phyloP scores from a whole-genome alignment of 192 early-diverging fungal genomes.

The Lunasporangiospora selenospora region DNA sequence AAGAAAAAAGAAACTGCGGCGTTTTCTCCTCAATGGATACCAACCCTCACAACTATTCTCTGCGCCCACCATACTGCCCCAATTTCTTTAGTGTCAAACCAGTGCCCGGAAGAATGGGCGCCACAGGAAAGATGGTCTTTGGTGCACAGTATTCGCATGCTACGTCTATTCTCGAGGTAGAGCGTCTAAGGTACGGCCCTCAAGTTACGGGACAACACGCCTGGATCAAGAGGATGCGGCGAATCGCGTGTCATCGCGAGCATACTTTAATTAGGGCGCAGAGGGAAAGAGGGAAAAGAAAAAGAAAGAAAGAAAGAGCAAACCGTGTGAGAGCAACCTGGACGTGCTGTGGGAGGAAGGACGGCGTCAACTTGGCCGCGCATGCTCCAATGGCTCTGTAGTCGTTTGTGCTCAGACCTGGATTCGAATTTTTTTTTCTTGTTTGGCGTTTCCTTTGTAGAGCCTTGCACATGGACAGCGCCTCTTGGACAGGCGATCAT shows the following conservation, averaged over 20 bases:
- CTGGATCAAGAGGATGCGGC: not conserved
- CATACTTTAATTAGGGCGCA: not conserved
- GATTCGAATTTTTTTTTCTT: too few relatives aligned
- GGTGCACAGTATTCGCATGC: conserved; percentile 58
- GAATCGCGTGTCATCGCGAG: not conserved
- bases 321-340: not conserved
- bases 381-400: too few relatives aligned
- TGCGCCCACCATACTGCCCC: too few relatives aligned
- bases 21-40: too few relatives aligned
- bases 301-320: not conserved
- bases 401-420: too few relatives aligned
- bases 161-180: conserved; percentile 41
- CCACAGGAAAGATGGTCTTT: conserved; percentile 47
- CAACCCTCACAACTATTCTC: too few relatives aligned
- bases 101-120: conserved; percentile 47
- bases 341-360: too few relatives aligned
- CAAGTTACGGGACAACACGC: not conserved
- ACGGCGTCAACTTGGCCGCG: too few relatives aligned
- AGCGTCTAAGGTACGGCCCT: conserved; percentile 31
- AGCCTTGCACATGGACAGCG: conserved; percentile 39
- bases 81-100: conserved; percentile 51
- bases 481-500: conserved; percentile 23
- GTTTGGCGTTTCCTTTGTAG: conserved; percentile 10
- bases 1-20: too few relatives aligned
- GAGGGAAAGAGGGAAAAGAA: not conserved